A percentile compares a stretch with the other conserved stretches of the same genome.
phyloP scores from a whole-genome alignment of 179 eudicot genomes.

The Heliamphora pulchella region DNA sequence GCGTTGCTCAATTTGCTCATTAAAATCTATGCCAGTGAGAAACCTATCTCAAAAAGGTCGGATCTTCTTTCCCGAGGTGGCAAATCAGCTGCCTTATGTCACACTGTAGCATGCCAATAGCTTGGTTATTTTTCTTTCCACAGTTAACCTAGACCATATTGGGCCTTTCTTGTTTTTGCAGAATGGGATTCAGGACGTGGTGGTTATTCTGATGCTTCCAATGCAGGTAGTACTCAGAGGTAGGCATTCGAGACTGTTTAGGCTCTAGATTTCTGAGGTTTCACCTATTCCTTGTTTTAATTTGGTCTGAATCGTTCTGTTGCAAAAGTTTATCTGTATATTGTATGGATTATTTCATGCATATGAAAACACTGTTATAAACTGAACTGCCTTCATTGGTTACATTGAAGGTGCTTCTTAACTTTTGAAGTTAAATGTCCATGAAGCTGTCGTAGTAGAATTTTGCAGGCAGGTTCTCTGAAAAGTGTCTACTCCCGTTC shows the following conservation, averaged over 20 bases:
- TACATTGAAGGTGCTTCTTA: too few species aligned
- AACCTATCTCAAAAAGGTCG: too few species aligned
- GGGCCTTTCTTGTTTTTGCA: slow-evolving; percentile 21
- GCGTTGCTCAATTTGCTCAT: background rate
- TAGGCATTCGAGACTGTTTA: slow-evolving; percentile 20
- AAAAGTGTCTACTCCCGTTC: background rate
- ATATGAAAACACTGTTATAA: background rate
- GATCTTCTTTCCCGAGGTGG: too few species aligned
- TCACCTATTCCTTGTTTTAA: background rate
- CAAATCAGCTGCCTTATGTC: too few species aligned
- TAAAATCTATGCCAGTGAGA: too few species aligned
- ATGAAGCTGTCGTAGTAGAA: background rate
- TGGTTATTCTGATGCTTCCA: slow-evolving; percentile 52
- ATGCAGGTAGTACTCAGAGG: slow-evolving; percentile 55
- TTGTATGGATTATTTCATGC: background rate
- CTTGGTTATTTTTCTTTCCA: background rate
- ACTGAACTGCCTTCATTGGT: background rate
- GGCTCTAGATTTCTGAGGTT: background rate
- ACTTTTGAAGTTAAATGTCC: too few species aligned
- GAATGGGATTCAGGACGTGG: slow-evolving; percentile 89
- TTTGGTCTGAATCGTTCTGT: too few species aligned
- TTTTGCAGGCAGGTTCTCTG: too few species aligned
- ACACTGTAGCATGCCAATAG: background rate
- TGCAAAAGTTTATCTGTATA: too few species aligned
- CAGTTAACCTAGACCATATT: background rate